Conservation (phyloP, 495 filamentous ascomycete species). For the Platismatia glauca region DNA sequence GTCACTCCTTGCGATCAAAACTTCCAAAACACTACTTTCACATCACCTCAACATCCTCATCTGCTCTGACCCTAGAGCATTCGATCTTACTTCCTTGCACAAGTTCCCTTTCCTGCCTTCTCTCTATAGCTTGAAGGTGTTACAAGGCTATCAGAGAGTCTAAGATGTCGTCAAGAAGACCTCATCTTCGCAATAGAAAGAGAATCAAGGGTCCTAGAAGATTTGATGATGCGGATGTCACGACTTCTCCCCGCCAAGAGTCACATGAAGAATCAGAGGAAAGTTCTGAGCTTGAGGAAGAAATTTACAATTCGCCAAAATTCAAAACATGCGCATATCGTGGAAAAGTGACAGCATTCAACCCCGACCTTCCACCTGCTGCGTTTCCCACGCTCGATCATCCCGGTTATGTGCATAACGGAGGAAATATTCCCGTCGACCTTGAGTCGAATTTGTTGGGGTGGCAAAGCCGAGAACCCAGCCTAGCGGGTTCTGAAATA, state of each 20-base stretch:
- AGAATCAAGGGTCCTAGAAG: conserved; percentile 8
- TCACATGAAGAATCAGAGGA: neutral
- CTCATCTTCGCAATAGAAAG: conserved; percentile 8
- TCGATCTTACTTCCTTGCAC: neutral
- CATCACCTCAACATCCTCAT: neutral
- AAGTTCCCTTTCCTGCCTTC: neutral
- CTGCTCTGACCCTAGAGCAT: neutral
- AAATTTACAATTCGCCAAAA: conserved; percentile 6
- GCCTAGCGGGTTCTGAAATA: neutral
- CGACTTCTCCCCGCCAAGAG: neutral
- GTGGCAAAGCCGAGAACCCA: neutral
- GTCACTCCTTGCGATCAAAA: neutral
- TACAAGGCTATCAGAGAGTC: neutral
- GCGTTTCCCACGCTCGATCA: conserved; percentile 35
- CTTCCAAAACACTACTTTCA: neutral
- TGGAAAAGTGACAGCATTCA: conserved; percentile 27
- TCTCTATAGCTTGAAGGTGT: neutral
- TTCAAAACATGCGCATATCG: neutral
- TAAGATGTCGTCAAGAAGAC: conserved; percentile 1
- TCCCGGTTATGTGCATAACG: neutral
- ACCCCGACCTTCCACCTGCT: conserved; percentile 37
- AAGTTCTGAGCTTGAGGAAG: neutral
- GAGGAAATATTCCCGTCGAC: neutral
- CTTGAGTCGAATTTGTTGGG: neutral
- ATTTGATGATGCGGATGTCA: neutral